These are phyloP conservation scores for Stylonectria norvegica DNA, from an alignment of 2,329 filamentous ascomycete species.

Conservation along the genomic window DNA sequence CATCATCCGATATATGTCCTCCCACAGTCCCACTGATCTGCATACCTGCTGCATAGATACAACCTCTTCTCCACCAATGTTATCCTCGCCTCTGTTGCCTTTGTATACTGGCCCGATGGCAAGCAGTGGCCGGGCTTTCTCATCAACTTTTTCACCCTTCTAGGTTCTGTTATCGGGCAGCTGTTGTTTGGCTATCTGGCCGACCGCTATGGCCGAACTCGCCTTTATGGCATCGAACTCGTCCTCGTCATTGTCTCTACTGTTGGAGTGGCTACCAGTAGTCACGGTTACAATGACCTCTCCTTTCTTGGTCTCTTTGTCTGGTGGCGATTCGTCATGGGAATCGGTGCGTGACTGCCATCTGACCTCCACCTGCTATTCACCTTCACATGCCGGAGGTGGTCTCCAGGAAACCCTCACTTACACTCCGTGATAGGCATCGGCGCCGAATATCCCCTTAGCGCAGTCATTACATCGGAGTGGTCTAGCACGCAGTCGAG, in stretches of 20 bases:
- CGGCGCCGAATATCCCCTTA: constrained; percentile 66
- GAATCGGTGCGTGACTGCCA: constrained; percentile 38
- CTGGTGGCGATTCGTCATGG: constrained; percentile 56
- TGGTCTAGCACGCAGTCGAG: constrained; percentile 61
- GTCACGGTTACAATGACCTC: constrained; percentile 47
- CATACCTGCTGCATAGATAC: constrained; percentile 36
- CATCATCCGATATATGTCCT: no score
- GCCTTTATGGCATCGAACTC: constrained; percentile 55
- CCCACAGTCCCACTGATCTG: neutral
- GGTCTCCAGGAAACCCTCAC: neutral
- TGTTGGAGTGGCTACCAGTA: constrained; percentile 54
- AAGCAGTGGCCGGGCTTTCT: constrained; percentile 43
- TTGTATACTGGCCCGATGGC: constrained; percentile 50
- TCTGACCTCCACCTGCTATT: neutral
- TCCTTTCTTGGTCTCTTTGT: constrained; percentile 49
- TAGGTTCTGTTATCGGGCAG: constrained; percentile 52
- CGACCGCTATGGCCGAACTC: constrained; percentile 52
- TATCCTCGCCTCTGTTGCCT: constrained; percentile 50
- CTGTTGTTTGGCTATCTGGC: constrained; percentile 52
- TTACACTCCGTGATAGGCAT: constrained; percentile 43
- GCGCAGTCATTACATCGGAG: constrained; percentile 65
- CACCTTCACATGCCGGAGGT: no score
- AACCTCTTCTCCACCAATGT: constrained; percentile 55
- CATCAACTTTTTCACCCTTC: constrained; percentile 51
- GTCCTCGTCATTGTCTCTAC: constrained; percentile 55